Evolutionary conservation across 2,329 filamentous ascomycete genomes (phyloP).

Genomic region (Neofusicoccum laricinum): DNA sequence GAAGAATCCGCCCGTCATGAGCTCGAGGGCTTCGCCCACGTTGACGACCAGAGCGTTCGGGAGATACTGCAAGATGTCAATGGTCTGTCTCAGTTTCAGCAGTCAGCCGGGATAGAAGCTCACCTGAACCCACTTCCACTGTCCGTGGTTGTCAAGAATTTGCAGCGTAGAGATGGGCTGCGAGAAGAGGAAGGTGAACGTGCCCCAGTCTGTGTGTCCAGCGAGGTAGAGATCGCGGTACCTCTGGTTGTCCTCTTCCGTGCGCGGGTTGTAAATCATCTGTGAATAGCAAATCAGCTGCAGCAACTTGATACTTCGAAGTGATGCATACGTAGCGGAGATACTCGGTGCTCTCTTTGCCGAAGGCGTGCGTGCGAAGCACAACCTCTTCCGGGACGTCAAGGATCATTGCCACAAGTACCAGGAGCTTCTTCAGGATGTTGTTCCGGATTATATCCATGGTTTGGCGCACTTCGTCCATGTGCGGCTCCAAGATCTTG

Average conservation of each 20-base stretch:
- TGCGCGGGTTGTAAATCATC: constrained; percentile 2
- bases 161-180: constrained; percentile 27
- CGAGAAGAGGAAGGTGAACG: constrained; percentile 26
- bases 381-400: not conserved
- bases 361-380: not conserved
- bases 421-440: not conserved
- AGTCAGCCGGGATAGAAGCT: too few species aligned
- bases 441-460: not conserved
- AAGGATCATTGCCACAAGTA: not conserved
- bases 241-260: not conserved
- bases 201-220: constrained; percentile 29
- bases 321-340: not conserved
- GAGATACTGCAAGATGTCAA: constrained; percentile 20
- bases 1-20: constrained; percentile 48
- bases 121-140: constrained; percentile 24
- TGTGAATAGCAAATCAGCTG: not conserved
- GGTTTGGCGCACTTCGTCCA: not conserved
- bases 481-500: not conserved
- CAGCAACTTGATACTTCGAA: too few species aligned
- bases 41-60: constrained; percentile 28
- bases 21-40: constrained; percentile 34
- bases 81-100: too few species aligned
- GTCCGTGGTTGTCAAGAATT: constrained; percentile 23
- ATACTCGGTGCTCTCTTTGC: not conserved
- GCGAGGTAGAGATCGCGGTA: constrained; percentile 30